Percentiles rank a stretch among this genome's conserved stretches.
Evolutionary conservation across 148 eudicot genomes (phyloP).

Genomic region (Amaranthus hypochondriacus): DNA sequence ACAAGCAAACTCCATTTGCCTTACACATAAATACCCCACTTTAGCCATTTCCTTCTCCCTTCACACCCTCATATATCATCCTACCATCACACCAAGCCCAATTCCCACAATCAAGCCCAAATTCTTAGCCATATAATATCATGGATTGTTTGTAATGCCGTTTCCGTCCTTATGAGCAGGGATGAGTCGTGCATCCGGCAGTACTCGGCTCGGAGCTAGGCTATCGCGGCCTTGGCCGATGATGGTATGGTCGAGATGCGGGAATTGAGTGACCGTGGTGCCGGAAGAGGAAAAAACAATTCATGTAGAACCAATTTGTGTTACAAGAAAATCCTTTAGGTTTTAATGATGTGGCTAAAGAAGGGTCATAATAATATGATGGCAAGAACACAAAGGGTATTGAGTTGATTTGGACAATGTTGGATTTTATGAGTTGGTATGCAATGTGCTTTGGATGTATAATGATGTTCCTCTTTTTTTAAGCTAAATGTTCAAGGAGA

Average conservation of each 20-base stretch:
- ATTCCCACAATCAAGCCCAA: neutral
- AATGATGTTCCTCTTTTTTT: slow-evolving; percentile 46
- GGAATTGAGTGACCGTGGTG: slow-evolving; percentile 45
- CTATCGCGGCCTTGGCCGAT: slow-evolving; percentile 30
- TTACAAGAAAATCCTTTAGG: slow-evolving; percentile 41
- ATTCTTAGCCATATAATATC: neutral
- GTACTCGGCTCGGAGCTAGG: slow-evolving; percentile 23
- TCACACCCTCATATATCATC: neutral
- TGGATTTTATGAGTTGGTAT: too few species aligned
- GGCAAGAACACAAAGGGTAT: slow-evolving; percentile 22
- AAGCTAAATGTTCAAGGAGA: slow-evolving; percentile 57
- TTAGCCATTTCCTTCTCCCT: neutral
- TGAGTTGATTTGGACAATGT: slow-evolving; percentile 45
- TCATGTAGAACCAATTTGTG: slow-evolving; percentile 44
- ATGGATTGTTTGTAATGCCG: slow-evolving; percentile 47
- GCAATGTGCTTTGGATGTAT: slow-evolving; percentile 59
- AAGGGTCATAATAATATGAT: slow-evolving; percentile 11
- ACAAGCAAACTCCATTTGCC: slow-evolving; percentile 1
- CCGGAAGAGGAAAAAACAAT: slow-evolving; percentile 42
- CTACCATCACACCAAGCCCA: too few species aligned
- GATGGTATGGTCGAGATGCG: slow-evolving; percentile 1
- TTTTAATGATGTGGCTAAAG: slow-evolving; percentile 32
- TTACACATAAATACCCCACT: slow-evolving; percentile 18
- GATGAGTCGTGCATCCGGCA: slow-evolving; percentile 35
- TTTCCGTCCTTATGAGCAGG: slow-evolving; percentile 32